Evolutionary conservation across 2,329 filamentous ascomycete species (phyloP).

Genomic region (Colletotrichum phormii): DNA sequence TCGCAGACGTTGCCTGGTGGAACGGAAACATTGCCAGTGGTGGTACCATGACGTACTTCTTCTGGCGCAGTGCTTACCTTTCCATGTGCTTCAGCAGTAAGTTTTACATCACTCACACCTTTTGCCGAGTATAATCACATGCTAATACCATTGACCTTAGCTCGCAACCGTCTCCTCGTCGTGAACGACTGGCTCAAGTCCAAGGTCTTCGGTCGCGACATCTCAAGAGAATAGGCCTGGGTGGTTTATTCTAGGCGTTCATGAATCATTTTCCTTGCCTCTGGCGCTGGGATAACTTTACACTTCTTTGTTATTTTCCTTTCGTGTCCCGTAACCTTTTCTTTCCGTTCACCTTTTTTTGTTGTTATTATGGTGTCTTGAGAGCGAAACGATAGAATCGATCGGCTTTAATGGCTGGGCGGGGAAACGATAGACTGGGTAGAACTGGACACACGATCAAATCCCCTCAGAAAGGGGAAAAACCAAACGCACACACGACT

Average conservation of each 20-base stretch:
- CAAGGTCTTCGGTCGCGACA: slow-evolving; percentile 95
- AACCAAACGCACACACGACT: slow-evolving; percentile 17
- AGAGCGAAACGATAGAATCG: slow-evolving; percentile 37
- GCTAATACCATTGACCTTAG: slow-evolving; percentile 55
- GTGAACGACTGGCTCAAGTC: slow-evolving; percentile 97
- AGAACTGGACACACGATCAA: slow-evolving; percentile 29
- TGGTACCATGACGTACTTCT: slow-evolving; percentile 94
- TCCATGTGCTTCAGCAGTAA: slow-evolving; percentile 99
- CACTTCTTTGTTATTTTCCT: slow-evolving; percentile 9
- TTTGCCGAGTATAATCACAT: background rate
- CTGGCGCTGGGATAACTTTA: slow-evolving; percentile 14
- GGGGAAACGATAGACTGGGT: slow-evolving; percentile 32
- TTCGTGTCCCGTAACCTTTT: slow-evolving; percentile 13
- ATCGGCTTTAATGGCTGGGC: slow-evolving; percentile 35
- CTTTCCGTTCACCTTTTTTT: slow-evolving; percentile 15
- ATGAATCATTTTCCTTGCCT: slow-evolving; percentile 14
- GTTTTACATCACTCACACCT: slow-evolving; percentile 52
- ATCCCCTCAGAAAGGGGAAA: slow-evolving; percentile 1
- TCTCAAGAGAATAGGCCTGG: slow-evolving; percentile 78
- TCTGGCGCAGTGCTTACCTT: slow-evolving; percentile 98
- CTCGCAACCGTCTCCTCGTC: slow-evolving; percentile 93
- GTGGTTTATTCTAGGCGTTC: slow-evolving; percentile 25
- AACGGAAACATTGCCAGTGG: slow-evolving; percentile 96
- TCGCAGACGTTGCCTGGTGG: slow-evolving; percentile 97
- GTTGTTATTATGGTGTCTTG: slow-evolving; percentile 25